These are phyloP conservation scores for Aspergillus sp. DNA, from an alignment of 2,329 filamentous ascomycete species.

Conservation along the genomic window DNA sequence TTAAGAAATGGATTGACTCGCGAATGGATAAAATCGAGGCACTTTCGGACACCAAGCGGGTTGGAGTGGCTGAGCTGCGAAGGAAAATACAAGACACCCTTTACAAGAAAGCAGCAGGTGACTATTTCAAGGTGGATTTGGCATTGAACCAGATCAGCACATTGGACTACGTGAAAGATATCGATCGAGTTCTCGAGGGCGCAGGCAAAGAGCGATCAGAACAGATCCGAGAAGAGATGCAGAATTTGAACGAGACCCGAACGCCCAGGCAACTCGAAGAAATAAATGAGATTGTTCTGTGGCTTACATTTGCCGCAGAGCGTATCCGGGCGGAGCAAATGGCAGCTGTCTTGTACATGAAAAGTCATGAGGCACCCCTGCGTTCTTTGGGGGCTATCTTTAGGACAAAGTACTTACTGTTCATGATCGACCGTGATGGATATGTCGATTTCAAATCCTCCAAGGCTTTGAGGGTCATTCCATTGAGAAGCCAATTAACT, in stretches of 20 bases:
- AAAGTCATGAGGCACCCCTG: background rate
- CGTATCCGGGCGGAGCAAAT: background rate
- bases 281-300: background rate
- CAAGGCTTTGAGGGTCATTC: background rate
- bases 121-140: background rate
- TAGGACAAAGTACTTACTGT: background rate
- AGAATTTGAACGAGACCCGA: background rate
- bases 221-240: background rate
- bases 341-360: background rate
- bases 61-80: background rate
- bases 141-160: background rate
- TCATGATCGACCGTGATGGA: background rate
- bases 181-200: background rate
- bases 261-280: background rate
- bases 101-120: background rate
- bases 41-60: background rate
- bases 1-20: background rate
- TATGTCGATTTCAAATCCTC: background rate
- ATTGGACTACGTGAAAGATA: background rate
- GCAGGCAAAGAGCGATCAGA: background rate
- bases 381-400: background rate
- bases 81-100: background rate
- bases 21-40: background rate
- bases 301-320: background rate
- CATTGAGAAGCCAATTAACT: background rate